Evolutionary conservation across 1,284 basidiomycete species (phyloP).

Genomic region (Vanrija humicola): DNA sequence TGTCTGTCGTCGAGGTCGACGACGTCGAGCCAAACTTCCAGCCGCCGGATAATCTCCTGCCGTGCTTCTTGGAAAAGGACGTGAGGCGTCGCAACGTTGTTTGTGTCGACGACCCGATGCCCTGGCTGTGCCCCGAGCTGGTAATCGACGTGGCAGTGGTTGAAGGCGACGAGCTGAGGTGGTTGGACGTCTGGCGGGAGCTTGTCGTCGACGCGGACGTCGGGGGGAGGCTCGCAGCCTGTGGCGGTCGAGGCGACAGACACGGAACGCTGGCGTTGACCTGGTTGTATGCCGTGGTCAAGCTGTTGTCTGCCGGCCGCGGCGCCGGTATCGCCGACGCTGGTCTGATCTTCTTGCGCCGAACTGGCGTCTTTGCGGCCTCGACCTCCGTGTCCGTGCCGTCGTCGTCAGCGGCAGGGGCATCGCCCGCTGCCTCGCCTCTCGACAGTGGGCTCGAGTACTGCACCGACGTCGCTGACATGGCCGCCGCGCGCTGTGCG

Average conservation of each 20-base stretch:
- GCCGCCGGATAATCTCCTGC: constrained; percentile 37
- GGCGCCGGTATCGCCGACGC: constrained; percentile 28
- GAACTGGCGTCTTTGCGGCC: constrained; percentile 13
- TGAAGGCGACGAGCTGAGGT: neutral
- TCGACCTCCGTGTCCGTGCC: constrained; percentile 26
- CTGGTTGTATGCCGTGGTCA: neutral
- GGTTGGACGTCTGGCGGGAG: neutral
- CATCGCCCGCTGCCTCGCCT: neutral
- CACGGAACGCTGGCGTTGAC: constrained; percentile 2
- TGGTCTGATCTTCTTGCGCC: constrained; percentile 27
- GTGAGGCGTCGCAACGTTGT: constrained; percentile 31
- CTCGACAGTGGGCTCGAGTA: constrained; percentile 1
- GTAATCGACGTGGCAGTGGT: neutral
- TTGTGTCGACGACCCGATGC: constrained; percentile 14
- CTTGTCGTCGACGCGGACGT: neutral
- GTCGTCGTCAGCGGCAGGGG: constrained; percentile 2
- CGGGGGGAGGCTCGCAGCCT: no score
- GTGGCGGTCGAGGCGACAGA: neutral
- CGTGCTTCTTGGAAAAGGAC: constrained; percentile 41
- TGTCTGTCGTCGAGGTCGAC: neutral
- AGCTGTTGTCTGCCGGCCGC: neutral
- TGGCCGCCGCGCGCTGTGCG: neutral
- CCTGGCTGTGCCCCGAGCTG: neutral
- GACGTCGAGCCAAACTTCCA: constrained; percentile 37
- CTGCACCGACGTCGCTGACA: neutral